Percentiles rank a stretch among this genome's conserved stretches.
Evolutionary conservation across 2,329 filamentous ascomycete genomes (phyloP).

Genomic region (Aspergillus quadrilineatus): DNA sequence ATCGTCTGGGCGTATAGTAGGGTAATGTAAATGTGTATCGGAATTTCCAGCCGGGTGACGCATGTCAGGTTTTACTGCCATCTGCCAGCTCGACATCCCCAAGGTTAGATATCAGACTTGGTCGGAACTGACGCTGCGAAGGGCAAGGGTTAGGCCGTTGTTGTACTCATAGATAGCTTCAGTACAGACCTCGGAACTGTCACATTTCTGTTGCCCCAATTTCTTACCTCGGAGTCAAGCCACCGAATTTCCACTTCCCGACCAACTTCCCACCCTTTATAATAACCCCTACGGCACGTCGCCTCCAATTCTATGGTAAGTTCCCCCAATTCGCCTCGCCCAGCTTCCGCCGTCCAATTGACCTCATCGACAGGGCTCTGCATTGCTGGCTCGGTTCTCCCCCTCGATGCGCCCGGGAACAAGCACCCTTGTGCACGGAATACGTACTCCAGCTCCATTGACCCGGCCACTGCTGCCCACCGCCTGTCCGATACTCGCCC

Average conservation of each 20-base stretch:
- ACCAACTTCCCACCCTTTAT: slow-evolving; percentile 9
- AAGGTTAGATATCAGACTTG: not conserved
- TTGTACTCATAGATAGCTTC: slow-evolving; percentile 5
- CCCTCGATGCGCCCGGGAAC: slow-evolving; percentile 8
- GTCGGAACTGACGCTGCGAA: not conserved
- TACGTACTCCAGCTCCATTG: slow-evolving; percentile 27
- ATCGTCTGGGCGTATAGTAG: not conserved
- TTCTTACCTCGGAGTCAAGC: slow-evolving; percentile 8
- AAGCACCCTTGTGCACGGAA: slow-evolving; percentile 8
- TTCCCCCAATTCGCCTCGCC: not conserved
- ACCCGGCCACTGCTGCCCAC: slow-evolving; percentile 34
- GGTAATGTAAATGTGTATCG: slow-evolving; percentile 5
- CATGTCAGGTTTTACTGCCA: not conserved
- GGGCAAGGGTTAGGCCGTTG: not conserved
- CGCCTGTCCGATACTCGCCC: slow-evolving; percentile 30
- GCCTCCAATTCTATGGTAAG: slow-evolving; percentile 9
- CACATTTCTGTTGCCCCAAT: not conserved
- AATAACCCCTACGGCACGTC: slow-evolving; percentile 12
- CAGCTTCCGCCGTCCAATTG: slow-evolving; percentile 5
- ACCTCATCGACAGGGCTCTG: slow-evolving; percentile 10
- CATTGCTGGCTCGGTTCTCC: slow-evolving; percentile 4
- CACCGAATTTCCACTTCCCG: slow-evolving; percentile 10
- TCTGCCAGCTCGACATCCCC: not conserved
- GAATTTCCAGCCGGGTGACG: not conserved
- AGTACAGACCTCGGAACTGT: slow-evolving; percentile 5